Percentiles rank a stretch among this genome's conserved stretches.
These are phyloP conservation scores for Fusarium poae DNA, from an alignment of 2,329 filamentous ascomycete species.

Conservation along the genomic window DNA sequence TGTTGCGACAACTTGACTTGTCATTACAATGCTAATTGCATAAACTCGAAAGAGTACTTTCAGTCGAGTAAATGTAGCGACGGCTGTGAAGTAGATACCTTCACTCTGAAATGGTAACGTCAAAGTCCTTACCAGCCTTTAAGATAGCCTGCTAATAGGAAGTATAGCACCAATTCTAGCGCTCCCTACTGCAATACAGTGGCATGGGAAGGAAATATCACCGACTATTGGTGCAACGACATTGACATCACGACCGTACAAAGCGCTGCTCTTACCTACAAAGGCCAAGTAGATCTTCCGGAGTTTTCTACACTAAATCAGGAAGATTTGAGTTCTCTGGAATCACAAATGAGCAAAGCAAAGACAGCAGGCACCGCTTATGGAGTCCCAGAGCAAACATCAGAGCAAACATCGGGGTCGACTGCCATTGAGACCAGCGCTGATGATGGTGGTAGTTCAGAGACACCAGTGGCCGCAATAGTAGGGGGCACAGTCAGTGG, in stretches of 20 bases:
- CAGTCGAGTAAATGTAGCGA: constrained; percentile 21
- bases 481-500: constrained; percentile 27
- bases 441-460: constrained; percentile 1
- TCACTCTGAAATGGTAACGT: constrained; percentile 24
- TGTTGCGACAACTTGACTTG: constrained; percentile 16
- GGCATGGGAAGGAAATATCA: constrained; percentile 14
- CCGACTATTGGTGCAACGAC: constrained; percentile 30
- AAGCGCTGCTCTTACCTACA: constrained; percentile 25
- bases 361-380: neutral
- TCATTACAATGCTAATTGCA: constrained; percentile 15
- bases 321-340: constrained; percentile 7
- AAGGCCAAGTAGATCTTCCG: constrained; percentile 6
- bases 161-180: constrained; percentile 6
- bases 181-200: constrained; percentile 27
- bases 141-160: neutral
- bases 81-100: constrained; percentile 31
- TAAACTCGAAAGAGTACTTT: constrained; percentile 31
- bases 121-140: neutral
- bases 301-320: constrained; percentile 14
- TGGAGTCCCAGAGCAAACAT: neutral
- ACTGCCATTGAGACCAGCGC: constrained; percentile 1
- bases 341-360: constrained; percentile 3
- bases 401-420: neutral
- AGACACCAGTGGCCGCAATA: constrained; percentile 18
- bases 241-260: constrained; percentile 23